Base-by-base conservation (phyloP, 176 grass and related monocot genomes). In the Dactylis glomerata region DNA sequence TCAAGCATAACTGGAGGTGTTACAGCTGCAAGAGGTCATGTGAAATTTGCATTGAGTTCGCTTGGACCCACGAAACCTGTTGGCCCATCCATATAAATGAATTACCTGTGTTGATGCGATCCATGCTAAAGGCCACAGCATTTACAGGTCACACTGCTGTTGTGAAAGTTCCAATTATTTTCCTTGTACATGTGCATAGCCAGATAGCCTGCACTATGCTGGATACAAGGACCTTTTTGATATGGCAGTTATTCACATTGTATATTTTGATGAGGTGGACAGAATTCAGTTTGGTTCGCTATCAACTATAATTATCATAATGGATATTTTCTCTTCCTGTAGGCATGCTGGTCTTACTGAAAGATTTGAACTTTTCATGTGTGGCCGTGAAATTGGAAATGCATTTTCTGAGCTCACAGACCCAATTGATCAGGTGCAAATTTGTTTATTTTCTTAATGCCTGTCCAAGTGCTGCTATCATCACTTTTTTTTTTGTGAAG, bases 331-430 rank as follows among this genome's bases (percentile, higher is more conserved):
- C 63, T 55, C 10, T 70, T 89, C 36, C 75, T 80, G 44, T 75
- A 99, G 96, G 81, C 42, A 73, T 78, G 68, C 77, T 85, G 96
- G 91, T 72, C 94, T 99, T 80, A 99, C 91, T 14, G 96, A 96
- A 51, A 70, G 96, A 69, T 99, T 99, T 87, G 91, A 99, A 92
- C 91, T 96, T 42, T 99, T 91, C 50, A 83, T 99, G 72, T 99
- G 91, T 91, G 96, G 96, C 26, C 93, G 91, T 88, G 96, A 99
- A 82, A 94, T 99, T 92, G 93, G 91, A 79, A 99, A 99, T 91
- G 96, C 96, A 31, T 99, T 99, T 89, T 99, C 91, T 72, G 96
- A 99, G 84, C 96, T 99, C 73, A 99, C 96, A 47, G 93, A 99
- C 84, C 96, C 96, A 49, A 88, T 99, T 75, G 96, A 99, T 89